Percentiles rank a stretch among this genome's conserved stretches.
Conservation (phyloP, 75 land plant species). For the Sequoia sempervirens region DNA sequence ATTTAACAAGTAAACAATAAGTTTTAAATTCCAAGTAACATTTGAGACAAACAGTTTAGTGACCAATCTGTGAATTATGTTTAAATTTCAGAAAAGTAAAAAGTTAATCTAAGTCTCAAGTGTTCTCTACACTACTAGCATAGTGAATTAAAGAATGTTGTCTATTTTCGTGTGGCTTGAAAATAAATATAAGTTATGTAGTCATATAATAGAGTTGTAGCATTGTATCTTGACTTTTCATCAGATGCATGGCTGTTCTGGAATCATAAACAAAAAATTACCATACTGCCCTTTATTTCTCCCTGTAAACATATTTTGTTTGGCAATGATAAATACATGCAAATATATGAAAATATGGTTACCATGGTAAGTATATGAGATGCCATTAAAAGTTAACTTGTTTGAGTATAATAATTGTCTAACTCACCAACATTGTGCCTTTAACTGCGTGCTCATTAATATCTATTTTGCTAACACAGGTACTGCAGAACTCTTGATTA, state of each 20-base stretch:
- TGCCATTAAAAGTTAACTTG: background rate
- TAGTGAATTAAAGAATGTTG: background rate
- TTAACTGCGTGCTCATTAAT: constrained; percentile 45
- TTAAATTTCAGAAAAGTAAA: background rate
- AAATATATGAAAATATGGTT: too few species aligned
- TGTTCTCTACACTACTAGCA: background rate
- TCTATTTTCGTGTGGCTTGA: background rate
- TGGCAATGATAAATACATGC: too few species aligned
- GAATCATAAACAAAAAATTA: too few species aligned
- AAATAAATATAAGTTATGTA: background rate
- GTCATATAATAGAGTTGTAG: too few species aligned
- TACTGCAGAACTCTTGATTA: constrained; percentile 33
- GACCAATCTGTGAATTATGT: background rate
- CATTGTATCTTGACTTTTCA: too few species aligned
- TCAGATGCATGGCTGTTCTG: too few species aligned
- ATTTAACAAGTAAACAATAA: constrained; percentile 9
- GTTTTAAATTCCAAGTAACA: background rate
- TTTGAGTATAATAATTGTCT: background rate
- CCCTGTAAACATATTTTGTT: too few species aligned
- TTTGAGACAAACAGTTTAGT: background rate
- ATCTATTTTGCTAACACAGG: constrained; percentile 46
- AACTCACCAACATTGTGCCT: constrained; percentile 78
- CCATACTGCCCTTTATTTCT: too few species aligned
- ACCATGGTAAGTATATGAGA: background rate
- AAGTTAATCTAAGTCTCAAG: background rate